Base-by-base conservation (phyloP, 768 basidiomycete species). In the Phylloporus sp. region DNA sequence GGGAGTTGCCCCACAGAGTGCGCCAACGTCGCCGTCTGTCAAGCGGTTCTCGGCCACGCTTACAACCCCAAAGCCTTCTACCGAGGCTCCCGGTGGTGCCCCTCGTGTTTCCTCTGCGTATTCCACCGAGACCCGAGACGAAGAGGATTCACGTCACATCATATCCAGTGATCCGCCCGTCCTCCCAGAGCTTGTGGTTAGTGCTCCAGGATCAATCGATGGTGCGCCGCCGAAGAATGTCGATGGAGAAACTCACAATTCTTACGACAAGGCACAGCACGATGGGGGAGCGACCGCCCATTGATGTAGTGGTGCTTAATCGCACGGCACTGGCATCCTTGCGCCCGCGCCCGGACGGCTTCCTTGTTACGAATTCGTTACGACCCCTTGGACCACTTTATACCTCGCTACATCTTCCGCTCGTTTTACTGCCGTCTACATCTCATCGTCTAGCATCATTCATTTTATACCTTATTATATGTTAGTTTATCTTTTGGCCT, bases 171-270 rank as follows among this genome's bases (percentile, higher is more conserved):
- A 58, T 35, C 65, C 65, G 2, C 65, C 65, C 15, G 55, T 66
- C 44, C 64, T 66, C 4, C 65, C 65, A 10, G 65, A 66, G 45
- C 55, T 66, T 36, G 65, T 66, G 38, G 66, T 66, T 23, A 68
- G 66, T 36, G 64, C 65, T 31, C 65, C 65, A 14, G 55, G 52
- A 26, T 68, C 65, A 39, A 60, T 61, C 39, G 64, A 66, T 43
- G 66, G 63, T 37, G 49, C 45, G 49, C 53, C 48, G 10, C 44
- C 46, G 33, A 55, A 52, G 47, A 54, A 40, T 38, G 47, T 54
- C 24, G 40, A 55, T 31, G 54, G 50, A 23, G 48, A 43, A 29
- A 20, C 18, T 47, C 54, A 52, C 26, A 38, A 48, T 42, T 23
- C 56, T 41, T 39, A 55, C 34, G 49, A 50, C 24, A 55, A 44